Percentiles rank a stretch among this genome's conserved stretches.
Conservation (phyloP, 805 yeast species). For the Lachancea thermotolerans region DNA sequence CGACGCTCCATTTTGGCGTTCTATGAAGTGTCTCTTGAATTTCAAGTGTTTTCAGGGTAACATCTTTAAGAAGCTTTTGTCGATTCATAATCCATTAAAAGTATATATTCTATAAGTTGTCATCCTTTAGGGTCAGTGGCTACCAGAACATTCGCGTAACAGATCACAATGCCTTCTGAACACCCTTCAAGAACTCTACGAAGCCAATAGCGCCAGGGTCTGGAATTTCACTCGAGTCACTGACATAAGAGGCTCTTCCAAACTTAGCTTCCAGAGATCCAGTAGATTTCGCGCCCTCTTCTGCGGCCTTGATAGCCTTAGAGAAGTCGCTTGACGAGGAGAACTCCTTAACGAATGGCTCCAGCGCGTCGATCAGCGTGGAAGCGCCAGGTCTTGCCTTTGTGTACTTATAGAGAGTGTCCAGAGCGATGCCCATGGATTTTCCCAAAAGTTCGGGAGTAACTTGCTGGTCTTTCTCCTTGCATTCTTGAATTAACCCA, state of each 20-base stretch:
- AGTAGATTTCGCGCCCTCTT: conserved; percentile 70
- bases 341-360: conserved; percentile 73
- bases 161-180: conserved; percentile 19
- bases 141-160: too few species aligned
- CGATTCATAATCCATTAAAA: too few species aligned
- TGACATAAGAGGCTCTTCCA: conserved; percentile 92
- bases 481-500: conserved; percentile 33
- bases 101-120: too few species aligned
- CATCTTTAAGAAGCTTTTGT: too few species aligned
- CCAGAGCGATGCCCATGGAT: conserved; percentile 53
- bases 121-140: too few species aligned
- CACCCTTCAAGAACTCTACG: conserved; percentile 44
- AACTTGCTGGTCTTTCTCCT: conserved; percentile 26
- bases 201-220: conserved; percentile 96
- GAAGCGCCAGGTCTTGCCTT: conserved; percentile 85
- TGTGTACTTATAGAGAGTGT: conserved; percentile 76
- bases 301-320: conserved; percentile 63
- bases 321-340: conserved; percentile 42
- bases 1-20: too few species aligned
- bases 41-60: too few species aligned
- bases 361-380: conserved; percentile 81
- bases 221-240: conserved; percentile 61
- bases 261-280: conserved; percentile 72
- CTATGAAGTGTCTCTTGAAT: too few species aligned
- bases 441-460: conserved; percentile 35